phyloP scores from a whole-genome alignment of 164 flowering plant species.

The Berberis vulgaris region DNA sequence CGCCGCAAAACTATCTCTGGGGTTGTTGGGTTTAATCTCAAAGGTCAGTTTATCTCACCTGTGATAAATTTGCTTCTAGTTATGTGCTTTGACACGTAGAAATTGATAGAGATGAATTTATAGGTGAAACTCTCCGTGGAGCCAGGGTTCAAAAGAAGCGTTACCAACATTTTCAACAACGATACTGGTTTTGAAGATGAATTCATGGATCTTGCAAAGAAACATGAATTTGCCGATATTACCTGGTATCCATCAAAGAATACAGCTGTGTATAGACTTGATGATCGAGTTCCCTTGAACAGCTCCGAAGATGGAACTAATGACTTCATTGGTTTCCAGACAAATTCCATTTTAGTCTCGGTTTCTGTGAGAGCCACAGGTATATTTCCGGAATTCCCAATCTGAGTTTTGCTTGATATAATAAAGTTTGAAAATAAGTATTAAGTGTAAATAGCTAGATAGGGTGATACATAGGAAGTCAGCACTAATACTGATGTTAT shows the following conservation, averaged over 20 bases:
- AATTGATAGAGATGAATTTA: background rate
- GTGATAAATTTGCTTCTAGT: background rate
- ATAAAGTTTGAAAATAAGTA: background rate
- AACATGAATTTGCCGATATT: conserved; percentile 74
- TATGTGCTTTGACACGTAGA: background rate
- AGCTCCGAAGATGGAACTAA: conserved; percentile 55
- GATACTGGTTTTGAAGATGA: conserved; percentile 48
- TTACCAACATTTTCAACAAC: conserved; percentile 45
- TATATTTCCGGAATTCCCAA: conserved; percentile 7
- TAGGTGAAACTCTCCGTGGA: conserved; percentile 69
- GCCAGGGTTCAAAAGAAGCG: conserved; percentile 67
- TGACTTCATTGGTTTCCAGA: conserved; percentile 75
- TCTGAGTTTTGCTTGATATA: background rate
- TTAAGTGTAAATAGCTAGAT: no score
- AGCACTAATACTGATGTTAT: no score
- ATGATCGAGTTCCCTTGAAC: conserved; percentile 53
- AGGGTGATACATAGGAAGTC: no score
- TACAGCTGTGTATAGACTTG: conserved; percentile 64
- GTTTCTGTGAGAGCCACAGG: conserved; percentile 51
- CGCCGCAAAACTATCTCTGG: conserved; percentile 69
- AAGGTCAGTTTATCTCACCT: conserved; percentile 36
- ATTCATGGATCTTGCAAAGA: conserved; percentile 45
- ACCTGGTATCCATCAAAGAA: conserved; percentile 80
- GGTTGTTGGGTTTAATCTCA: conserved; percentile 69
- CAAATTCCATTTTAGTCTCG: conserved; percentile 37